A percentile compares a stretch with the other conserved stretches of the same genome.
Conservation (phyloP, 2,329 filamentous ascomycete species). For the Pseudocercospora fijiensis region DNA sequence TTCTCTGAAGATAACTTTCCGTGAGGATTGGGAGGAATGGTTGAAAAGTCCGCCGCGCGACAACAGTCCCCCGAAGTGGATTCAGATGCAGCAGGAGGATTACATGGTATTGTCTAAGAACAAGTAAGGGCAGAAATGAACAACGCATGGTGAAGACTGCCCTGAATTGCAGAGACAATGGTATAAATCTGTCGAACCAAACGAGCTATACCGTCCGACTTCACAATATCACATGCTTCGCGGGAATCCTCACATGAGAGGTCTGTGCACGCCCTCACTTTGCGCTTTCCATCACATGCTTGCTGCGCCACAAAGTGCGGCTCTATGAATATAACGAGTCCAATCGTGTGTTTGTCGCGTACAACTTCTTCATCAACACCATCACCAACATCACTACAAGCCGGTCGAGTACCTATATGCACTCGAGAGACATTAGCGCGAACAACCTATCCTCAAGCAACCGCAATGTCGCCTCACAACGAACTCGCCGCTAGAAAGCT, state of each 20-base stretch:
- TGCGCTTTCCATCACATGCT: not conserved
- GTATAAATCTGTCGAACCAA: not conserved
- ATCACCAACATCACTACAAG: not conserved
- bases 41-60: not conserved
- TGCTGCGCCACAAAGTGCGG: not conserved
- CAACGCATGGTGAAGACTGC: not conserved
- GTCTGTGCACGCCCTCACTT: not conserved
- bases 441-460: not conserved
- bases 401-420: not conserved
- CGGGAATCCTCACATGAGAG: not conserved
- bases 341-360: not conserved
- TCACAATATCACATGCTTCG: not conserved
- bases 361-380: not conserved
- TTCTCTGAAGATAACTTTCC: not conserved
- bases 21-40: not conserved
- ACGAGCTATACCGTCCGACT: not conserved
- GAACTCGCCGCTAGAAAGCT: not conserved
- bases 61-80: not conserved
- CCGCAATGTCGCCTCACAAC: not conserved
- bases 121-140: not conserved
- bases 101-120: not conserved
- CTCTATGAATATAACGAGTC: not conserved
- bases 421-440: not conserved
- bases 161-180: not conserved
- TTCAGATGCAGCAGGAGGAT: not conserved